These are phyloP conservation scores for Neonectria neomacrospora DNA, from an alignment of 2,329 filamentous ascomycete genomes.

Conservation along the genomic window DNA sequence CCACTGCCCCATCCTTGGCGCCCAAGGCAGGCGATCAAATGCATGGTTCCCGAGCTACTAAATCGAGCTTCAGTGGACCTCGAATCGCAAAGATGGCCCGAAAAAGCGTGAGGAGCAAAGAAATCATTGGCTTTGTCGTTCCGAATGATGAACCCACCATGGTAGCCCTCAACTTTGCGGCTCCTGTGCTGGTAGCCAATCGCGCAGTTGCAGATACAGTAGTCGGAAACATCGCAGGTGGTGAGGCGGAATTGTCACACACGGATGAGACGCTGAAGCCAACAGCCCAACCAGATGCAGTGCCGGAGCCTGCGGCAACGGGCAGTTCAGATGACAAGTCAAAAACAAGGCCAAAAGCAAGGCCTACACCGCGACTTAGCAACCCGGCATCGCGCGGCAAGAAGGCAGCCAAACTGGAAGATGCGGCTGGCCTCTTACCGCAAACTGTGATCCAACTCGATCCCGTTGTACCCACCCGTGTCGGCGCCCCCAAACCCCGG, in stretches of 20 bases:
- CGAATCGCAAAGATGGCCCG: slow-evolving; percentile 54
- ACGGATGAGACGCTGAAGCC: slow-evolving; percentile 2
- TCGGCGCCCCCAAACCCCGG: slow-evolving; percentile 9
- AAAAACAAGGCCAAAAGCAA: slow-evolving; percentile 10
- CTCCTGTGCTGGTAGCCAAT: not conserved
- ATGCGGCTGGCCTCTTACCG: slow-evolving; percentile 62
- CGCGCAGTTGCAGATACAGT: not conserved
- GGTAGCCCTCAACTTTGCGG: slow-evolving; percentile 2
- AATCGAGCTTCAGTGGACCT: slow-evolving; percentile 42
- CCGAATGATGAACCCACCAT: slow-evolving; percentile 30
- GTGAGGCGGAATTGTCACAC: slow-evolving; percentile 8
- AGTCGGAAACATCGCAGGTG: slow-evolving; percentile 6
- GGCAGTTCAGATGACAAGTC: slow-evolving; percentile 18
- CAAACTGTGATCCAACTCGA: slow-evolving; percentile 54
- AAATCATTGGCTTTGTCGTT: slow-evolving; percentile 56
- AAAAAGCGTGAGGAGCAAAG: slow-evolving; percentile 58
- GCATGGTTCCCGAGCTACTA: slow-evolving; percentile 3
- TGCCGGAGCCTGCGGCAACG: slow-evolving; percentile 8
- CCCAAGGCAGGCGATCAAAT: slow-evolving; percentile 13
- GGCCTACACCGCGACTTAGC: slow-evolving; percentile 43
- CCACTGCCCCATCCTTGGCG: not conserved
- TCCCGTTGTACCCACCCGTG: slow-evolving; percentile 34
- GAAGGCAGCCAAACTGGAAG: slow-evolving; percentile 63
- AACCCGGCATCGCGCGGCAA: slow-evolving; percentile 65
- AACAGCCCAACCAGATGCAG: not conserved